phyloP scores from a whole-genome alignment of 2,329 filamentous ascomycete genomes.

The Nannizziopsis arthrosporioides region DNA sequence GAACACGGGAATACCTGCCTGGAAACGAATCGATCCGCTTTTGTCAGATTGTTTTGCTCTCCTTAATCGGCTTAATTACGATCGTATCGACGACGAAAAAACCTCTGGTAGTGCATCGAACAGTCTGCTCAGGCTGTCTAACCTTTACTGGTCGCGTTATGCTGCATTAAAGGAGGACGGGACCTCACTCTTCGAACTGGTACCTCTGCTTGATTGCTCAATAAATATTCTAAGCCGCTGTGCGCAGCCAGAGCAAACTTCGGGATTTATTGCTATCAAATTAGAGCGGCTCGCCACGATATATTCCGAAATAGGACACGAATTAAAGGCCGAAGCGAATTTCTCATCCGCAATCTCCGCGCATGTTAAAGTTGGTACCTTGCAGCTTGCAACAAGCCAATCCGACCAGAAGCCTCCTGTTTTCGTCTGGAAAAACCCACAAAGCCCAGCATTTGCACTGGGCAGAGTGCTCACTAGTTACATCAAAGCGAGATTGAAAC shows the following conservation, averaged over 20 bases:
- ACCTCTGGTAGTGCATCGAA: conserved; percentile 16
- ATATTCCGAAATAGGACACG: conserved; percentile 30
- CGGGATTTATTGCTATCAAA: conserved; percentile 34
- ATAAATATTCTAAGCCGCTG: conserved; percentile 28
- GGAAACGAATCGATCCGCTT: conserved; percentile 29
- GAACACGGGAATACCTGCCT: conserved; percentile 27
- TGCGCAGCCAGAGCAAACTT: conserved; percentile 24
- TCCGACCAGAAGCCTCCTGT: conserved; percentile 21
- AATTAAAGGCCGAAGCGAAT: conserved; percentile 25
- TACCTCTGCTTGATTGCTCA: conserved; percentile 32
- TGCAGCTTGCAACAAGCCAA: conserved; percentile 23
- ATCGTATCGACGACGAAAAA: conserved; percentile 7
- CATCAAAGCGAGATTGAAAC: conserved; percentile 25
- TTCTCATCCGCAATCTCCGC: conserved; percentile 33
- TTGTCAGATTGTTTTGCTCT: conserved; percentile 29
- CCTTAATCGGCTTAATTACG: conserved; percentile 20
- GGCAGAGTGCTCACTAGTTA: conserved; percentile 28
- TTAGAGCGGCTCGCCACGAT: conserved; percentile 35
- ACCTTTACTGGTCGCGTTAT: conserved; percentile 39
- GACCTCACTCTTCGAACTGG: conserved; percentile 25
- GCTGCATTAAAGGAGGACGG: conserved; percentile 32
- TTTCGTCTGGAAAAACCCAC: conserved; percentile 24
- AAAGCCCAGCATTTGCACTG: conserved; percentile 28
- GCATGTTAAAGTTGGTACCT: conserved; percentile 29
- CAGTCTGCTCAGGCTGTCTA: conserved; percentile 33